phyloP scores from a whole-genome alignment of 1,139 yeast genomes.

The Lodderomyces elongisporus region DNA sequence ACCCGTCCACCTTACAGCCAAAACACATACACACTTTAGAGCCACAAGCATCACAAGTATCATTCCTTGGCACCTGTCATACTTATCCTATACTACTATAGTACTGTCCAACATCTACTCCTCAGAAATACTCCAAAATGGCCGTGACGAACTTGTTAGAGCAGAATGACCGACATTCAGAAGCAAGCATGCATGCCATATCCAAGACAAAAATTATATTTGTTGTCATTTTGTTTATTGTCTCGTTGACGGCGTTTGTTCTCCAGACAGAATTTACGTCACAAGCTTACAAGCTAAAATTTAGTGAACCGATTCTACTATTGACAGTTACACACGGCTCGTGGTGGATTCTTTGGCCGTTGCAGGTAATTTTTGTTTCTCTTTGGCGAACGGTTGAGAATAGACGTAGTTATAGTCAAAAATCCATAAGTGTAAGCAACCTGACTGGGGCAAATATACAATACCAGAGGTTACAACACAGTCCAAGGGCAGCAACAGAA shows the following conservation, averaged over 20 bases:
- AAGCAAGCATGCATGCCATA: constrained; percentile 8
- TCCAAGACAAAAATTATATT: constrained; percentile 42
- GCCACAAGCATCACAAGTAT: too few species aligned
- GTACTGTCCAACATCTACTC: too few species aligned
- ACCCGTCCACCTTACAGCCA: too few species aligned
- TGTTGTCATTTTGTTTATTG: constrained; percentile 52
- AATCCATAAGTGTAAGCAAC: constrained; percentile 1
- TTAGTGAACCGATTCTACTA: constrained; percentile 66
- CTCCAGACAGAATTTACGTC: constrained; percentile 78
- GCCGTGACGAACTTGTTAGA: constrained; percentile 16
- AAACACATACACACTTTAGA: too few species aligned
- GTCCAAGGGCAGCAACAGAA: too few species aligned
- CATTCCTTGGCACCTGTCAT: too few species aligned
- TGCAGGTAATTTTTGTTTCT: constrained; percentile 54
- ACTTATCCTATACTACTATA: too few species aligned
- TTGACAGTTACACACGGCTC: constrained; percentile 72
- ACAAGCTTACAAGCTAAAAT: constrained; percentile 56
- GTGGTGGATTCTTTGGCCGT: constrained; percentile 74
- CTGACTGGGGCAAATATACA: constrained; percentile 12
- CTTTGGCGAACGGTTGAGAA: constrained; percentile 37
- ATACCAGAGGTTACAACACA: constrained; percentile 25
- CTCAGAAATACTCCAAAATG: constrained; percentile 12
- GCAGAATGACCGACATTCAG: constrained; percentile 8
- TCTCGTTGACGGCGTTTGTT: constrained; percentile 65
- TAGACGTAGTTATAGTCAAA: constrained; percentile 5